Percentiles rank a stretch among this genome's conserved stretches.
These are phyloP conservation scores for Paraleonurus japonicus DNA, from an alignment of 257 asterid genomes.

Conservation along the genomic window DNA sequence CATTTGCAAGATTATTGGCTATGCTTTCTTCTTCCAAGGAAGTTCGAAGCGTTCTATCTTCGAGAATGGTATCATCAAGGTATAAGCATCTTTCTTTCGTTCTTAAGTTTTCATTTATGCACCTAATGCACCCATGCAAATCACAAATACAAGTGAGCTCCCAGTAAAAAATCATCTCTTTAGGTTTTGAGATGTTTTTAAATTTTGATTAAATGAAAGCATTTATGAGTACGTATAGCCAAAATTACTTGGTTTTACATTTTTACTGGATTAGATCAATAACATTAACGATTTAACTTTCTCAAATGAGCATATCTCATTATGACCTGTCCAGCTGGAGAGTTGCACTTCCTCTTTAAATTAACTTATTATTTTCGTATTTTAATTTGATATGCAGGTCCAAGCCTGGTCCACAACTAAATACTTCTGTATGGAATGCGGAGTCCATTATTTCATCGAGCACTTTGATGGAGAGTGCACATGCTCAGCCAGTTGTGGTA, in stretches of 20 bases:
- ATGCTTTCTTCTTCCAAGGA: slow-evolving; percentile 95
- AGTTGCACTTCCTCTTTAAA: neutral
- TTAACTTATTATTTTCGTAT: slow-evolving; percentile 16
- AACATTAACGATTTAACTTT: neutral
- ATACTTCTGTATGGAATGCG: slow-evolving; percentile 73
- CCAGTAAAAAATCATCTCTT: neutral
- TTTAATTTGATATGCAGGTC: slow-evolving; percentile 50
- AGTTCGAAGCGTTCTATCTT: slow-evolving; percentile 70
- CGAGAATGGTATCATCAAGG: slow-evolving; percentile 77
- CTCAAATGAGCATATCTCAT: neutral
- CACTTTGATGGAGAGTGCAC: slow-evolving; percentile 80
- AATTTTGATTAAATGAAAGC: neutral
- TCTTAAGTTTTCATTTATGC: slow-evolving; percentile 3
- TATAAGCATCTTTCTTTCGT: slow-evolving; percentile 27
- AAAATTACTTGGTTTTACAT: neutral
- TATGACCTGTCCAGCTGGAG: neutral
- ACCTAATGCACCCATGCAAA: neutral
- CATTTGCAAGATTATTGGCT: slow-evolving; percentile 77
- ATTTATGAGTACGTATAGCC: neutral
- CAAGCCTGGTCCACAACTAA: slow-evolving; percentile 67
- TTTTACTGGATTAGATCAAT: slow-evolving; percentile 18
- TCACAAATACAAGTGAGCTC: neutral
- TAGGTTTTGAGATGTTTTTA: neutral
- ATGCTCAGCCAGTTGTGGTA: slow-evolving; percentile 63
- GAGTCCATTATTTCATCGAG: slow-evolving; percentile 79